Evolutionary conservation across 768 basidiomycete genomes (phyloP).

Genomic region (Ramaria rubella): DNA sequence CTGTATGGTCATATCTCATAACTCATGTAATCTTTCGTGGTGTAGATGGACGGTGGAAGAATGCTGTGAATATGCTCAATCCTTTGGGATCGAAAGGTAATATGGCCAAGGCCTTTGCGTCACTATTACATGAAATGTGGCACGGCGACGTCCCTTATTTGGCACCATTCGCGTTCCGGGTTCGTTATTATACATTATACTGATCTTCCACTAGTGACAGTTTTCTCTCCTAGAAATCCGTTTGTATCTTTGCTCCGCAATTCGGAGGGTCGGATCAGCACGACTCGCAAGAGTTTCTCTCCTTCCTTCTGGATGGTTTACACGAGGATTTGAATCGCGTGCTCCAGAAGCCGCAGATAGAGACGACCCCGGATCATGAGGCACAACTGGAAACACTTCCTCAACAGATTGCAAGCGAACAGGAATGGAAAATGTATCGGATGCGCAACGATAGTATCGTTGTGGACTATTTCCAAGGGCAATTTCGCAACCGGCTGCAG

Average conservation of each 20-base stretch:
- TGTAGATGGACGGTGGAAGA: slow-evolving; percentile 73
- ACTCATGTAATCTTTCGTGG: not conserved
- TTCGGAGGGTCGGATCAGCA: slow-evolving; percentile 89
- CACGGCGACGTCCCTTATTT: slow-evolving; percentile 78
- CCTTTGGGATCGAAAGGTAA: slow-evolving; percentile 82
- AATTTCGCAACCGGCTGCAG: slow-evolving; percentile 83
- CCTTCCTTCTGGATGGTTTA: slow-evolving; percentile 86
- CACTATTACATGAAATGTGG: slow-evolving; percentile 81
- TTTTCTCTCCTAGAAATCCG: slow-evolving; percentile 43
- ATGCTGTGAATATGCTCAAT: slow-evolving; percentile 78
- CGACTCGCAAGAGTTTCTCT: slow-evolving; percentile 96
- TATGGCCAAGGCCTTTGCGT: slow-evolving; percentile 76
- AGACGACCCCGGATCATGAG: slow-evolving; percentile 72
- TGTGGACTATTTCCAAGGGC: slow-evolving; percentile 97
- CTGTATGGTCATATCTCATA: not conserved
- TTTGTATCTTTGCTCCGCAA: slow-evolving; percentile 55
- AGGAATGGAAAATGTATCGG: slow-evolving; percentile 89
- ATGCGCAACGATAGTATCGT: slow-evolving; percentile 88
- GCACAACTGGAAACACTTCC: slow-evolving; percentile 83
- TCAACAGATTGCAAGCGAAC: slow-evolving; percentile 80
- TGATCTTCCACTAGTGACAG: slow-evolving; percentile 10
- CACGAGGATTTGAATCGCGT: slow-evolving; percentile 87
- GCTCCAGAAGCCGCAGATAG: slow-evolving; percentile 58
- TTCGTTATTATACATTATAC: slow-evolving; percentile 31
- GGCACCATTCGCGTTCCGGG: slow-evolving; percentile 78